phyloP scores from a whole-genome alignment of 2,329 filamentous ascomycete genomes.

The Colletotrichum coccodes region DNA sequence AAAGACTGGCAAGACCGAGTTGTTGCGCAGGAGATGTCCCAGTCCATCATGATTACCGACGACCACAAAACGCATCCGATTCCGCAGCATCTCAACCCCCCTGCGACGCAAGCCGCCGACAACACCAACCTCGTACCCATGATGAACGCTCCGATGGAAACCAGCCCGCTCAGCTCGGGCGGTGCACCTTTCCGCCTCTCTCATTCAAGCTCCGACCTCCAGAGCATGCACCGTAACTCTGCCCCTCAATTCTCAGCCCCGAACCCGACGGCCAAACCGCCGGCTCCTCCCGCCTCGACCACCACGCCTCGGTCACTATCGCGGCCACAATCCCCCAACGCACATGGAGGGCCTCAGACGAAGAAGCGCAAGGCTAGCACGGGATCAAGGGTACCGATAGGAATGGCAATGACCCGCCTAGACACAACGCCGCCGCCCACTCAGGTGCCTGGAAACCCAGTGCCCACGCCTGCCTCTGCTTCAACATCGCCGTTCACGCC shows the following conservation, averaged over 20 bases:
- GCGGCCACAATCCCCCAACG: constrained; percentile 77
- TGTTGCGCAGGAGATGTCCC: constrained; percentile 85
- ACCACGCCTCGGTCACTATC: constrained; percentile 58
- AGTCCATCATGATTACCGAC: constrained; percentile 96
- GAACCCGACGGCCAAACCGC: constrained; percentile 41
- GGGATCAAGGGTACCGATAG: constrained; percentile 76
- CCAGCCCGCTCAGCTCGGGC: constrained; percentile 44
- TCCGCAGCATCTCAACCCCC: constrained; percentile 42
- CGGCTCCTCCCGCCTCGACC: constrained; percentile 19
- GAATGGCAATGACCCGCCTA: constrained; percentile 83
- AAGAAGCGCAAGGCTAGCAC: constrained; percentile 86
- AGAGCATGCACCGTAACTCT: constrained; percentile 65
- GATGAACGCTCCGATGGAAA: constrained; percentile 37
- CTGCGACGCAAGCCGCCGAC: constrained; percentile 30
- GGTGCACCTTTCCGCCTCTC: constrained; percentile 63
- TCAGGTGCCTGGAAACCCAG: constrained; percentile 49
- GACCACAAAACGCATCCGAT: constrained; percentile 88
- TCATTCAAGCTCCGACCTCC: constrained; percentile 72
- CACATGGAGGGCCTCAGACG: constrained; percentile 70
- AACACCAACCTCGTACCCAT: constrained; percentile 25
- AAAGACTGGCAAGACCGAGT: constrained; percentile 82
- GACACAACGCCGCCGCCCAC: constrained; percentile 64
- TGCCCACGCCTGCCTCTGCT: constrained; percentile 50
- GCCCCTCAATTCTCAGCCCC: constrained; percentile 42
- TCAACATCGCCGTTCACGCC: constrained; percentile 66